Evolutionary conservation across 2,329 filamentous ascomycete species (phyloP), one percentile per base, ranked within the genome.

Genomic region (Byssoonygena ceratinophila): DNA sequence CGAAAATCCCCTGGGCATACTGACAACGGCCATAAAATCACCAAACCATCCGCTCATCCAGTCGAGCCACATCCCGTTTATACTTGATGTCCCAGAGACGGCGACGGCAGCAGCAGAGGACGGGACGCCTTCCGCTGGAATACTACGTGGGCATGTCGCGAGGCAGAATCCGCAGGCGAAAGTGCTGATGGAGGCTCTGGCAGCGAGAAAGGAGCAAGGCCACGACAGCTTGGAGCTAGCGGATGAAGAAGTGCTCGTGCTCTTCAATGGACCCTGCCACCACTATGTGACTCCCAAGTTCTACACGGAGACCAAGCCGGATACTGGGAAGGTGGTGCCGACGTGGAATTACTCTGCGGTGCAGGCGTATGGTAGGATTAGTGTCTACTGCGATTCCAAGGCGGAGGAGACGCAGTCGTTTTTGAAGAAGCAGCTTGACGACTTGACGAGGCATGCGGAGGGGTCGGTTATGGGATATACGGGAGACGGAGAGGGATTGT

Each of bases 261-360:
- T 84, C 14, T 85, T 86, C 71, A 84, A 73, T 43, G 72, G 71
- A 0, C 69, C 75, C 0, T 63, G 71, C 0, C 76, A 84, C 34
- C 79, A 82, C 65, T 85, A 85, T 58, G 76, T 85, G 4, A 84
- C 82, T 0, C 80, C 82, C 0, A 81, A 83, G 55, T 85, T 84
- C 66, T 85, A 85, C 68, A 72, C 68, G 9, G 74, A 80, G 57
- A 84, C 82, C 1, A 85, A 85, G 61, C 82, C 81, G 0, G 62
- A 60, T 0, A 81, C 76, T 0, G 82, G 75, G 9, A 85, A 85
- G 58, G 82, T 84, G 0, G 82, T 83, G 4, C 81, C 81, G 0
- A 86, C 82, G 0, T 85, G 82, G 83, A 81, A 86, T 64, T 86
- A 85, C 59, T 71, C 79, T 0, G 80, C 82, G 0, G 81, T 75